Conservation (phyloP, 192 early-diverging fungal species). For the Lobosporangium transversale region DNA sequence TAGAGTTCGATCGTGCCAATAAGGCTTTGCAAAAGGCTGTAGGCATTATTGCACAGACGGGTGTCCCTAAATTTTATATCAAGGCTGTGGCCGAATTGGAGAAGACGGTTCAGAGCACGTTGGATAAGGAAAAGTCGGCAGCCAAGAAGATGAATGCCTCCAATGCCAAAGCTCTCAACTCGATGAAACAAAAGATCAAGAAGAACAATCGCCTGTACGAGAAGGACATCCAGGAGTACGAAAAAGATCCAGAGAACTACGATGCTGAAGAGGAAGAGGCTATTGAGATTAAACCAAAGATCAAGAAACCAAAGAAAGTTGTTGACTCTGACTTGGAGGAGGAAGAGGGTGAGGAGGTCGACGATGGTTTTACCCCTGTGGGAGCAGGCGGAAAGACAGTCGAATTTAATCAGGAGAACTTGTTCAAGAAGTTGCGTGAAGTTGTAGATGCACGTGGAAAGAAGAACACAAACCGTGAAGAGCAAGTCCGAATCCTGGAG, state of each 20-base stretch:
- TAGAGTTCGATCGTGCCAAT: conserved; percentile 90
- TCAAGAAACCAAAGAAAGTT: conserved; percentile 40
- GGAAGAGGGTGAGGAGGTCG: conserved; percentile 60
- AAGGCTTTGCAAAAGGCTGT: conserved; percentile 71
- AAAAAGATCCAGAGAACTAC: conserved; percentile 54
- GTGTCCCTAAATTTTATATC: conserved; percentile 77
- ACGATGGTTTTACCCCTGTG: conserved; percentile 77
- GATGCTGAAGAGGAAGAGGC: conserved; percentile 27
- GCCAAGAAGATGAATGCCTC: conserved; percentile 87
- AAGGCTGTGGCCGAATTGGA: conserved; percentile 81
- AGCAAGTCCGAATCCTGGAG: conserved; percentile 77
- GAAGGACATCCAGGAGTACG: conserved; percentile 74
- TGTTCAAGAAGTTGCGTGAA: conserved; percentile 86
- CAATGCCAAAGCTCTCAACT: conserved; percentile 84
- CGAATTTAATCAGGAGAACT: conserved; percentile 74
- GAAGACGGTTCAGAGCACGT: conserved; percentile 72
- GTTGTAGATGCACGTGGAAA: conserved; percentile 89
- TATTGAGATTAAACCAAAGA: conserved; percentile 10
- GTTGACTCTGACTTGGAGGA: conserved; percentile 60
- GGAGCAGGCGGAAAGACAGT: conserved; percentile 73
- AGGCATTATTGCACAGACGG: conserved; percentile 61
- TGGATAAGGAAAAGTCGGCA: conserved; percentile 73
- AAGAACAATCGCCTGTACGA: conserved; percentile 87
- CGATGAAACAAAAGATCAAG: conserved; percentile 93
- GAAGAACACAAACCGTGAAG: conserved; percentile 91